Base-by-base conservation (phyloP, 805 yeast species). In the Candida argentea region DNA sequence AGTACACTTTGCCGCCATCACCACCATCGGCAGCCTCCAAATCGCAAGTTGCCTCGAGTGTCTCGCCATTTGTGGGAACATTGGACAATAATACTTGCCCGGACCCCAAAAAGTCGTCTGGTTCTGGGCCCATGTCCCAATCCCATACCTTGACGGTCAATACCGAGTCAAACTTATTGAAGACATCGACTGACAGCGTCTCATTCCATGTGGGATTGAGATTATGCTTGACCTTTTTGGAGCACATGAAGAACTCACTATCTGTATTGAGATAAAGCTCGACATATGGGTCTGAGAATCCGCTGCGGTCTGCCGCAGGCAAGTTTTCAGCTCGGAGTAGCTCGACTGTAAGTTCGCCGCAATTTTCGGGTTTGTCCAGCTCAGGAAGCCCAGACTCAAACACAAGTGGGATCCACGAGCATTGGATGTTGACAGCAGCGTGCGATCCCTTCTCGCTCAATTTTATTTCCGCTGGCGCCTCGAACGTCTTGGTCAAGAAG, bases 81-180 rank as follows among this genome's bases (percentile, higher is more conserved):
- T 72, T 70, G 0, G 70, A 50, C 32, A 89, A 56, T 7, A 70
- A 66, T 31, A 86, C 48, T 14, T 46, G 41, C 6, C 75, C 82
- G 18, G 59, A 61, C 32, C 97, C 94, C 31, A 91, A 64, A 37
- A 65, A 61, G 52, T 91, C 99, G 53, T 91, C 89, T 35, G 70
- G 72, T 33, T 76, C 85, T 25, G 84, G 76, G 40, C 95, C 95
- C 38, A 89, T 73, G 55, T 91, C 99, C 95, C 96, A 89, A 50
- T 91, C 99, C 46, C 48, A 66, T 10, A 82, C 72, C 32, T 65
- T 70, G 31, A 83, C 62, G 32, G 57, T 60, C 28, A 87, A 48
- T 3, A 52, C 50, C 7, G 82, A 73, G 43, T 73, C 73, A 31
- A 67, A 73, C 47, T 84, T 70, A 50, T 80, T 78, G 14, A 61